Evolutionary conservation across 2,329 filamentous ascomycete genomes (phyloP), one percentile per base, ranked within the genome.

Genomic region (Gyromitra esculenta): DNA sequence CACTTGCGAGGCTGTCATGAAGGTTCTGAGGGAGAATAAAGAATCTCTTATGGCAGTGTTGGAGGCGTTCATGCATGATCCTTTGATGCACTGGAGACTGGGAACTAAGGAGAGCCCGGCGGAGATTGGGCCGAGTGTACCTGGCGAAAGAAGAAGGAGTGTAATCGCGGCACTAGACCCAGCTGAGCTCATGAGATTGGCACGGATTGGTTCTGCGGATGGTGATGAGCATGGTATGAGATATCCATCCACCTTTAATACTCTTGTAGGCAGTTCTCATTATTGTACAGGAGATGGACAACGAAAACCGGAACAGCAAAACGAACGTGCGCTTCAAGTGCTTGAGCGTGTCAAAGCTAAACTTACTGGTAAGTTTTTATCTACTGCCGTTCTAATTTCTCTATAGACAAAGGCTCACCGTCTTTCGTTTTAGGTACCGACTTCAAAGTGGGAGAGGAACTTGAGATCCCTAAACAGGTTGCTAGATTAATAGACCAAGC

Each of bases 61-160:
- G 72, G 96, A 99, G 88, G 96, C 96, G 79, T 99, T 99, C 85
- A 97, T 99, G 80, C 96, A 99, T 83, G 96, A 99, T 83, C 96
- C 96, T n/a, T 89, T 99, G 54, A 91, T 99, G 70, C 99, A 94
- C 63, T 99, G 96, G 96, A 91, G 96, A 81, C 88, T 99, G 48
- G 81, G 81, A 60, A 81, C 79, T 3, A 80, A 81, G 56, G 81
- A 81, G 67, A 80, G 79, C 43, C 81, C 81, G 4, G 64, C 73
- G 7, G 80, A 79, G 41, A 62, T 76, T 50, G 73, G 67, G 15
- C 73, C 73, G 7, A 74, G 57, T 35, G 75, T 77, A 31, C 63
- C 77, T n/a, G 67, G 72, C 15, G 76, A 76, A 35, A 73, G 77
- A 56, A 76, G 78, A 6, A 62, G 77, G 18, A 78, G 76, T 67